Base-by-base conservation (phyloP, 495 filamentous ascomycete species). In the Neurospora sublineolata region DNA sequence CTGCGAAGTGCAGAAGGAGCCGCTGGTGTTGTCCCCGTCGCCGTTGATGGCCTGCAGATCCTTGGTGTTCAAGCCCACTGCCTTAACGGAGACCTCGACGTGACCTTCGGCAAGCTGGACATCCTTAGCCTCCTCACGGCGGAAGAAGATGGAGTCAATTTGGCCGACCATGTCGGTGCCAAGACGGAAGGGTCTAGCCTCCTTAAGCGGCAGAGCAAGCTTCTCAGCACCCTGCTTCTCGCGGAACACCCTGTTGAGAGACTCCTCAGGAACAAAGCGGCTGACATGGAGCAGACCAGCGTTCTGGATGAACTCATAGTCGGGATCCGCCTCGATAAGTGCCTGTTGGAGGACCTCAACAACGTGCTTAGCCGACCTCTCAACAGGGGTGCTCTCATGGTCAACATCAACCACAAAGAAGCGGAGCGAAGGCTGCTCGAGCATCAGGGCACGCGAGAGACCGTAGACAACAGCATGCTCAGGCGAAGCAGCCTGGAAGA, bases 31-130 rank as follows among this genome's bases (percentile, higher is more conserved):
- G 7, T 71, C 72, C 7, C 76, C 73, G 4, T 80, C 41, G 16
- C 76, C 68, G 3, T 85, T 85, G 73, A 87, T 76, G 0, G 82
- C 78, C 6, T 83, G 78, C 8, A 86, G 76, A 67, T 88, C 83
- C 9, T 70, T 72, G 70, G 79, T 79, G 71, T 79, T 83, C 11
- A 85, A 37, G 10, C 79, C 80, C 27, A 74, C 72, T 37, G 79
- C 76, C 16, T 70, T 69, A 4, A 78, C 71, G 40, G 77, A 68
- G 40, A 85, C 68, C 58, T 83, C 79, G 16, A 85, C 73, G 14
- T 71, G 37, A 36, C 67, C 20, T 1, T 64, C 9, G 2, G 84
- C 41, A 1, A 75, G 72, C 37, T 71, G 68, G 0, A 73, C 73
- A 6, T 67, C 68, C 18, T 73, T 68, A n/a, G 30, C 52, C 23